phyloP scores from a whole-genome alignment of 495 filamentous ascomycete species.

The Penicillium egyptiacum region DNA sequence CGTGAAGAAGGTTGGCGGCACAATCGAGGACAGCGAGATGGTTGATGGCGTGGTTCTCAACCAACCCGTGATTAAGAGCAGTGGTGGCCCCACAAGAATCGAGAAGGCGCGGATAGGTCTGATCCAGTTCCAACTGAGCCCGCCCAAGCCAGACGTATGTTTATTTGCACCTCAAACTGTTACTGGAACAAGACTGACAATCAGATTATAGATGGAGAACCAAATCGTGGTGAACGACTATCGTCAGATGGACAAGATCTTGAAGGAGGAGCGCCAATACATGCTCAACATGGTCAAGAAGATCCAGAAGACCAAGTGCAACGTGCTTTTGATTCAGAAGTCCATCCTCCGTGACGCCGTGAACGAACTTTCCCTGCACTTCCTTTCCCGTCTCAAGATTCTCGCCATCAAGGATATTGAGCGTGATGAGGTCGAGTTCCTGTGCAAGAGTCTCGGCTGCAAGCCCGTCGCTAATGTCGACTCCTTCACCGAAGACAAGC shows the following conservation, averaged over 20 bases:
- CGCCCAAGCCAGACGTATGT: conserved; percentile 93
- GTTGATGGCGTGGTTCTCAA: conserved; percentile 92
- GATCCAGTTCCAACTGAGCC: conserved; percentile 97
- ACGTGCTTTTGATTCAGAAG: conserved; percentile 97
- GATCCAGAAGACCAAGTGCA: conserved; percentile 99
- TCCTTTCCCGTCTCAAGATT: conserved; percentile 95
- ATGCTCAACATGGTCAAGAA: conserved; percentile 99
- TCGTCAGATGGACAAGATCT: conserved; percentile 99
- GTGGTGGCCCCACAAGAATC: conserved; percentile 86
- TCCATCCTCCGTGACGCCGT: conserved; percentile 96
- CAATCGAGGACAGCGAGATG: conserved; percentile 97
- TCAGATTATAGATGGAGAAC: conserved; percentile 81
- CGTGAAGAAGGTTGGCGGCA: conserved; percentile 96
- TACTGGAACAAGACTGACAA: conserved; percentile 1
- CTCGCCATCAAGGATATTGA: conserved; percentile 96
- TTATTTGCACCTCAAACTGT: background rate
- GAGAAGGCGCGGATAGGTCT: conserved; percentile 97
- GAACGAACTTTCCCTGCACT: conserved; percentile 95
- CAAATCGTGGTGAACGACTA: conserved; percentile 99
- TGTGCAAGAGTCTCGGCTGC: conserved; percentile 97
- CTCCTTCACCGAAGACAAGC: conserved; percentile 98
- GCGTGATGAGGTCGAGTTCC: conserved; percentile 97
- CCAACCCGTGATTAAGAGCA: conserved; percentile 90
- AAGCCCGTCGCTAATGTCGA: conserved; percentile 99
- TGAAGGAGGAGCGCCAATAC: conserved; percentile 98